Percentiles rank a stretch among this genome's conserved stretches.
Evolutionary conservation across 345 rosid species (phyloP).

Genomic region (Camelina hispida): DNA sequence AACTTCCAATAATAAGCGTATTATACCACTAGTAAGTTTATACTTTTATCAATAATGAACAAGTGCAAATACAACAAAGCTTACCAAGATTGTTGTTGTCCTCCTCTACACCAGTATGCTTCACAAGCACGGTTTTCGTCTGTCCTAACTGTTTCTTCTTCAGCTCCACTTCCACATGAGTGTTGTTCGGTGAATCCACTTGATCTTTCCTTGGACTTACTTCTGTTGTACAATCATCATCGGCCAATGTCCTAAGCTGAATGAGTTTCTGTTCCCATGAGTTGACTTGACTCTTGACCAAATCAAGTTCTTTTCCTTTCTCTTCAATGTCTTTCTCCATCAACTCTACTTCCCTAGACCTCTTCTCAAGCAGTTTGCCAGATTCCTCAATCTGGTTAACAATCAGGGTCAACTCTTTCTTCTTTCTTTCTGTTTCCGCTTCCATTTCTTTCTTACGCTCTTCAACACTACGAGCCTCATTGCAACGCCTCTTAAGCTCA

Average conservation of each 20-base stretch:
- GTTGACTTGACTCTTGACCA: constrained; percentile 9
- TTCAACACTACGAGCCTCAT: constrained; percentile 4
- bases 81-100: constrained; percentile 7
- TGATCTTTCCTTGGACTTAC: not conserved
- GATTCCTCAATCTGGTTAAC: constrained; percentile 11
- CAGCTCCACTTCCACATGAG: not conserved
- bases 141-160: not conserved
- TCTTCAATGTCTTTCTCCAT: constrained; percentile 17
- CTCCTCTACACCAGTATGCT: constrained; percentile 5
- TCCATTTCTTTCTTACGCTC: not conserved
- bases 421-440: constrained; percentile 9
- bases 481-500: not conserved
- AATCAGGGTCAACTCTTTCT: not conserved
- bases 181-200: not conserved
- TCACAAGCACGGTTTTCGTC: not conserved
- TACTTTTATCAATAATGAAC: not conserved
- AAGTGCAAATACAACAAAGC: not conserved
- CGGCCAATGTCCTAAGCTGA: not conserved
- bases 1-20: not conserved
- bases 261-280: constrained; percentile 17
- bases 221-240: not conserved
- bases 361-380: not conserved
- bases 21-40: not conserved
- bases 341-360: constrained; percentile 1
- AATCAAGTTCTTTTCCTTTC: constrained; percentile 15